Percentiles rank a stretch among this genome's conserved stretches.
Conservation (phyloP, 106 monocot genomes). For the Acorus gramineus region DNA sequence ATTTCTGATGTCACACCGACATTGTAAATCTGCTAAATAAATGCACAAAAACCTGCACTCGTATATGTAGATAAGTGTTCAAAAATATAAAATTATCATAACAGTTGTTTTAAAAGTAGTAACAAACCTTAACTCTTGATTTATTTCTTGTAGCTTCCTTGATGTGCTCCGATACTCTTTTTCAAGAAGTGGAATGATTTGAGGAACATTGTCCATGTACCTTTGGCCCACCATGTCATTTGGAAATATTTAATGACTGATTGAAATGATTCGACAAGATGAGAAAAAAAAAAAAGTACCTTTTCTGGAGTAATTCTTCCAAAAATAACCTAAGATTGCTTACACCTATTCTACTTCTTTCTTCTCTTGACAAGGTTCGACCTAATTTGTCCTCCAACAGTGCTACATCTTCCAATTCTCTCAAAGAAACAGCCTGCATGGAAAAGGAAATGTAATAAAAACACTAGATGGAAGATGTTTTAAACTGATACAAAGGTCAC, state of each 20-base stretch:
- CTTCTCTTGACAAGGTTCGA: constrained; percentile 57
- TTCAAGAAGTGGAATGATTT: constrained; percentile 79
- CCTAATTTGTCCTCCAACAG: constrained; percentile 73
- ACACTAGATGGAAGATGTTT: not conserved
- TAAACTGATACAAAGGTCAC: not conserved
- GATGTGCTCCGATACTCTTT: constrained; percentile 59
- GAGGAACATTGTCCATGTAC: constrained; percentile 79
- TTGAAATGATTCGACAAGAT: not conserved
- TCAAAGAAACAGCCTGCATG: constrained; percentile 54
- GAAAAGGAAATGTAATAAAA: not conserved
- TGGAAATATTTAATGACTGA: not conserved
- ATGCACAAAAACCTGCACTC: too few species aligned
- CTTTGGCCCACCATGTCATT: constrained; percentile 19
- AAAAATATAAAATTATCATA: too few species aligned
- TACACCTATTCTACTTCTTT: constrained; percentile 76
- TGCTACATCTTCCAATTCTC: constrained; percentile 71
- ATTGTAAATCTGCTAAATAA: too few species aligned
- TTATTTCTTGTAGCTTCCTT: constrained; percentile 56
- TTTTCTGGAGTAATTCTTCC: constrained; percentile 69
- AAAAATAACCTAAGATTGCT: constrained; percentile 72
- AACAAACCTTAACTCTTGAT: constrained; percentile 61
- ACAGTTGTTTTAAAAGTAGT: too few species aligned
- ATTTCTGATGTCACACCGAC: too few species aligned
- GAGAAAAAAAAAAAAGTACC: constrained; percentile 18
- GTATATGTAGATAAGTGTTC: too few species aligned